Evolutionary conservation across 2,329 filamentous ascomycete genomes (phyloP).

Genomic region (Fusarium fujikuroi): DNA sequence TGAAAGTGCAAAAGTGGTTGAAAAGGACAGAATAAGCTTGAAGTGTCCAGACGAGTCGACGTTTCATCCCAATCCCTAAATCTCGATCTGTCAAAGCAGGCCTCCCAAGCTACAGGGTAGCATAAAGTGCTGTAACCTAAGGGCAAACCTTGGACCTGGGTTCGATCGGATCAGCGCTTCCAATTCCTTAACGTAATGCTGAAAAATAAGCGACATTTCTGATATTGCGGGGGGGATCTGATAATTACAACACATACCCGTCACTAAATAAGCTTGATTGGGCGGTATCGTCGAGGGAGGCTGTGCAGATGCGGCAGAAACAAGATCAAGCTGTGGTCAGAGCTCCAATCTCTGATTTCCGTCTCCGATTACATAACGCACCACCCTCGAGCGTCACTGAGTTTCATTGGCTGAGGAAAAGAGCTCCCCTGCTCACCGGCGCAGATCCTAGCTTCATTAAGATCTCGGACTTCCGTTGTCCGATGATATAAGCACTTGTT

Average conservation of each 20-base stretch:
- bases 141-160: not conserved
- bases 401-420: fast-evolving
- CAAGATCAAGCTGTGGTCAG: conserved; percentile 1
- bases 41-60: not conserved
- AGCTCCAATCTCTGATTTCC: not conserved
- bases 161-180: not conserved
- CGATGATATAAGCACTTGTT: not conserved
- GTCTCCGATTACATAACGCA: not conserved
- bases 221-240: not conserved
- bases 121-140: not conserved
- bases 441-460: not conserved
- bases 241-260: not conserved
- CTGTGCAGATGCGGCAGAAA: not conserved
- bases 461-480: not conserved
- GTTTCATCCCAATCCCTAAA: not conserved
- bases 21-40: not conserved
- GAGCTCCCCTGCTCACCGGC: not conserved
- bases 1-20: not conserved
- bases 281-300: not conserved
- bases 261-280: not conserved
- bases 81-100: not conserved
- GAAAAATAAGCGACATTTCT: not conserved
- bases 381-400: fast-evolving
- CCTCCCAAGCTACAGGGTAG: not conserved
- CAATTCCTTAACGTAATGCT: not conserved